A percentile compares a stretch with the other conserved stretches of the same genome.
Conservation (phyloP, 164 flowering plant species). For the grape (Vitis vinifera) region DNA sequence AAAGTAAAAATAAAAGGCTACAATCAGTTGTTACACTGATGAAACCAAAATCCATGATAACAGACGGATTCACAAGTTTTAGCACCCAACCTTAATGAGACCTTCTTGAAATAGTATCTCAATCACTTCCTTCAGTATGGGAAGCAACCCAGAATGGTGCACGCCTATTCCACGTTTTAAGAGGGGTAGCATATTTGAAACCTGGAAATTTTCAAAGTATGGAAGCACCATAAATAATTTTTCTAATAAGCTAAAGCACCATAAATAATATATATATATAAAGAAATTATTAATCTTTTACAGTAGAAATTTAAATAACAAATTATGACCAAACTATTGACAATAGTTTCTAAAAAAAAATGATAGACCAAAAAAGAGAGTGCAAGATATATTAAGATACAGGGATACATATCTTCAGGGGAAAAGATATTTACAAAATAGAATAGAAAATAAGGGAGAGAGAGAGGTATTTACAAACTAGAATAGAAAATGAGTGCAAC, state of each 20-base stretch:
- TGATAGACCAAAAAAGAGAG: too few species aligned
- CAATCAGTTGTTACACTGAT: too few species aligned
- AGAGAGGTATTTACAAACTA: neutral
- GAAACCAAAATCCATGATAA: neutral
- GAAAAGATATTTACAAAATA: neutral
- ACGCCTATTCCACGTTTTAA: slow-evolving; percentile 98
- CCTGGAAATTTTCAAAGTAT: slow-evolving; percentile 41
- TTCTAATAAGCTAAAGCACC: neutral
- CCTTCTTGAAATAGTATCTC: slow-evolving; percentile 99
- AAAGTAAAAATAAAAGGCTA: neutral
- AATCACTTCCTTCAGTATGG: slow-evolving; percentile 96
- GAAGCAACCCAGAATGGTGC: slow-evolving; percentile 99
- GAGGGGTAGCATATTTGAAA: slow-evolving; percentile 87
- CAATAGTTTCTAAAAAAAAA: too few species aligned
- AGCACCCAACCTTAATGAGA: slow-evolving; percentile 73
- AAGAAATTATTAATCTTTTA: neutral
- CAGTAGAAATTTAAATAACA: too few species aligned
- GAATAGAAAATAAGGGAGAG: neutral
- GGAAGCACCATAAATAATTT: neutral
- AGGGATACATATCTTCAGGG: too few species aligned
- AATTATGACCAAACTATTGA: too few species aligned
- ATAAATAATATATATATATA: neutral
- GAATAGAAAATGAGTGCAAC: neutral
- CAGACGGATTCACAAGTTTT: neutral
- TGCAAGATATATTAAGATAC: too few species aligned